Base-by-base conservation (phyloP, 1,139 yeast genomes). In the Magnusiomyces paraingens region DNA sequence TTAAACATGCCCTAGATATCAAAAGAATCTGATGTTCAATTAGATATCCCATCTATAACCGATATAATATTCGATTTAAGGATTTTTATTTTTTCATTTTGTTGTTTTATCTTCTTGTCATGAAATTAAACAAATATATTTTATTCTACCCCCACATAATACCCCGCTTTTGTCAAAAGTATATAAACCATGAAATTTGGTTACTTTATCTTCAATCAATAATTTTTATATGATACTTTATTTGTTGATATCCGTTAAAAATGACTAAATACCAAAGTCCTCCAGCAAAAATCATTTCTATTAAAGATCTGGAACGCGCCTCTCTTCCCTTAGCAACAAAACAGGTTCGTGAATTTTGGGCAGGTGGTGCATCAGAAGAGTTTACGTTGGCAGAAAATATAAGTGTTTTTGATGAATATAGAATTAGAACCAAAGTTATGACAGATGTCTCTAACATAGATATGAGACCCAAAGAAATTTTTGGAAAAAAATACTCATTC, bases 361-460 rank as follows among this genome's bases (percentile, higher is more conserved):
- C 66, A 50, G 64, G 70, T 18, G 74, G 73, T 1, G 72, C 74
- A 15, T 68, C 68, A 55, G 71, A 70, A 26, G 61, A 66, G 58
- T 55, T 59, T 51, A 70, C 73, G 3, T 66, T 70, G 20, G 56
- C 60, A 10, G 74, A 70, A 55, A 70, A 70, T 59, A 48, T 54
- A 38, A 53, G 58, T 3, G 72, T 71, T 11, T 70, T 59, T 53
- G 60, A 62, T 52, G 56, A 63, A 45, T 68, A 64, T 59, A 59
- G 69, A 40, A 63, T 79, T 60, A 71, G 78, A 50, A 80, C 81
- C 18, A 68, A 72, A 46, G 75, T 76, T 46, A 64, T 78, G 62
- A 67, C 69, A 14, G 77, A 78, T 55, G 79, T 76, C 12, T 57
- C 66, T 11, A 59, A 70, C 14, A 67, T 74, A 18, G 73, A 73